Evolutionary conservation across 768 basidiomycete species (phyloP), one percentile per base, ranked within the genome.

Genomic region (Termitomyces sp.): DNA sequence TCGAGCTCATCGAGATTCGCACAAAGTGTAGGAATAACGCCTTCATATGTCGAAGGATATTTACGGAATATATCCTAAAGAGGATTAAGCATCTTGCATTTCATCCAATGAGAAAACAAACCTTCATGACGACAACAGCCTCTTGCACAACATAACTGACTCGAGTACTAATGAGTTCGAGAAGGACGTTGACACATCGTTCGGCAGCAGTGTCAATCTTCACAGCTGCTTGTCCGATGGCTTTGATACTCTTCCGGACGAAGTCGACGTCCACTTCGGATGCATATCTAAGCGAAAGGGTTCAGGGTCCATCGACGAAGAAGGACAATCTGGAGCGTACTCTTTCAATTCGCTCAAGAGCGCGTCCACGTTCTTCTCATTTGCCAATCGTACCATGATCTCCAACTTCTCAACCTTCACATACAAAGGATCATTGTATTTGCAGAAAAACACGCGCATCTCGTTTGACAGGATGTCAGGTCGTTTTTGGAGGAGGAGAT

Each of bases 371-470:
- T 98, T 99, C 71, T 83, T 86, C 60, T 98, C 96, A 21, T 80
- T 82, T 12, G 93, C 95, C 55, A 99, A 75, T 54, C 93, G 81
- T 50, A 98, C 91, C 97, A 99, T 99, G 68, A 98, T 97, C 64
- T 98, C 97, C 62, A 99, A 75, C 73, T 99, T 98, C 72, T 98
- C 97, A 52, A 98, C 84, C 72, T 99, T 99, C 70, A 98, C 95
- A 66, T 98, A 99, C n/a, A 96, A 75, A 5, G 96, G 96, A 67
- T 99, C 96, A 67, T 98, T 98, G 75, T 99, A 98, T 72, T 99
- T 99, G 85, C 96, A 98, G 79, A 98, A 99, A 71, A 99, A 99
- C 19, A 99, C 97, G 44, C 95, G 83, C 92, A 99, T 95, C 72
- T 99, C 96, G 72, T 91, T 97, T 7, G 89, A 84, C 9, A 99